These are phyloP conservation scores for Jimgerdemannia lactiflua DNA, from an alignment of 192 early-diverging fungal genomes.

Conservation along the genomic window DNA sequence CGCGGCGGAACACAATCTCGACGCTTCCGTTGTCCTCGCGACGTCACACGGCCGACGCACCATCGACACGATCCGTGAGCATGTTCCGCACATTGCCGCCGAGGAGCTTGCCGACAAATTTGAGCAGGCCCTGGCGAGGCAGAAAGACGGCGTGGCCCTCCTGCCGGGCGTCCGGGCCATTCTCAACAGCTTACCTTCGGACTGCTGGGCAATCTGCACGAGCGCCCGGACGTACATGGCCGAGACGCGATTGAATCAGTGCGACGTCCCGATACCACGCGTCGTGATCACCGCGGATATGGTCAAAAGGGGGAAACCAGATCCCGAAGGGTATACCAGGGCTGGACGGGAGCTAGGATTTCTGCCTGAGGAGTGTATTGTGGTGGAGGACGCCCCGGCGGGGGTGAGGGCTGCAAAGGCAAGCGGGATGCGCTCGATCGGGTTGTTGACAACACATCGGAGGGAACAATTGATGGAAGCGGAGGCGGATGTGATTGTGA, in stretches of 20 bases:
- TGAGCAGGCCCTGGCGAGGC: conserved; percentile 17
- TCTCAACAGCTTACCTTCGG: conserved; percentile 19
- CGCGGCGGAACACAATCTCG: conserved; percentile 36
- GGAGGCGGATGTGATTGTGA: conserved; percentile 37
- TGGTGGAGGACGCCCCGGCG: conserved; percentile 52
- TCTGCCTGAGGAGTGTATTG: conserved; percentile 37
- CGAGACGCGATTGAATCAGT: conserved; percentile 30
- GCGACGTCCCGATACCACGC: conserved; percentile 26
- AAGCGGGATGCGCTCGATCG: conserved; percentile 35
- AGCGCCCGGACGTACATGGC: conserved; percentile 45
- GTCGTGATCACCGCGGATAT: conserved; percentile 24
- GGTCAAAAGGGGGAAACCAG: conserved; percentile 33
- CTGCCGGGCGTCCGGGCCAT: conserved; percentile 40
- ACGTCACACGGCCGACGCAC: conserved; percentile 49
- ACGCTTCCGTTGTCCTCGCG: conserved; percentile 27
- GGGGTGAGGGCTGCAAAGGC: conserved; percentile 39
- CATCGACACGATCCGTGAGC: conserved; percentile 42
- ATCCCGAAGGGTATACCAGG: conserved; percentile 39
- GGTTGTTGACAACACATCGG: conserved; percentile 38
- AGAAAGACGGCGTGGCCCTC: conserved; percentile 40
- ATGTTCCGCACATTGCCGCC: conserved; percentile 33
- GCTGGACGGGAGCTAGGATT: conserved; percentile 30
- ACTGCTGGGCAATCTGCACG: conserved; percentile 39
- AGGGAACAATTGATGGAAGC: conserved; percentile 37
- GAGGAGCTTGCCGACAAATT: conserved; percentile 12